Conservation (phyloP, 306 rosid species). For the Dicorynia guianensis region DNA sequence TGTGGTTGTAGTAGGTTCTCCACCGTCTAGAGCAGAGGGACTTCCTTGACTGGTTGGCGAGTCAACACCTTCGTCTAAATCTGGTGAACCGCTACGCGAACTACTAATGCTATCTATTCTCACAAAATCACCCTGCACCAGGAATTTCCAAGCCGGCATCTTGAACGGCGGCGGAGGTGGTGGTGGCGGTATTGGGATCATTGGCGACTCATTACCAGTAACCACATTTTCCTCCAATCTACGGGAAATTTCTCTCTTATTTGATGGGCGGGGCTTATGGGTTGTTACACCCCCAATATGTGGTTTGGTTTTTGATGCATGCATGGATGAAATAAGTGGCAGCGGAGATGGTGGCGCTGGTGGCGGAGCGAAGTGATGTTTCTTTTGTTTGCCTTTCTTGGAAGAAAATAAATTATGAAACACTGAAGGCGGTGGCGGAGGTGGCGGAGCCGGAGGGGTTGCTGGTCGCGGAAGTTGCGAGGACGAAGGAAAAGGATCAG, state of each 20-base stretch:
- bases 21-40: slow-evolving; percentile 31
- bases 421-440: slow-evolving; percentile 59
- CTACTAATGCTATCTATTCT: slow-evolving; percentile 70
- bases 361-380: slow-evolving; percentile 35
- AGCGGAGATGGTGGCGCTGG: slow-evolving; percentile 6
- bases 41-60: slow-evolving; percentile 43
- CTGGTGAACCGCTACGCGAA: slow-evolving; percentile 66
- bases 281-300: slow-evolving; percentile 32
- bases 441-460: slow-evolving; percentile 52
- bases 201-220: slow-evolving; percentile 64
- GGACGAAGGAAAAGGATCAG: slow-evolving; percentile 37
- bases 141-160: slow-evolving; percentile 56
- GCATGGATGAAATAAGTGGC: slow-evolving; percentile 23
- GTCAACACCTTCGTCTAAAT: slow-evolving; percentile 56
- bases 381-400: slow-evolving; percentile 62
- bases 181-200: slow-evolving; percentile 67
- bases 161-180: slow-evolving; percentile 77
- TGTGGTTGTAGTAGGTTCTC: slow-evolving; percentile 34
- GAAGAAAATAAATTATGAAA: slow-evolving; percentile 56
- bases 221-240: slow-evolving; percentile 36
- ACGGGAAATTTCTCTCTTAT: slow-evolving; percentile 37
- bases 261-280: slow-evolving; percentile 39
- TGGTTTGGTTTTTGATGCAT: slow-evolving; percentile 48
- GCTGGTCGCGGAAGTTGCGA: slow-evolving; percentile 39
- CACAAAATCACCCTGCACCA: slow-evolving; percentile 74